Evolutionary conservation across 352 stramenopile species (phyloP).

Genomic region (Phytophthora tentaculata): DNA sequence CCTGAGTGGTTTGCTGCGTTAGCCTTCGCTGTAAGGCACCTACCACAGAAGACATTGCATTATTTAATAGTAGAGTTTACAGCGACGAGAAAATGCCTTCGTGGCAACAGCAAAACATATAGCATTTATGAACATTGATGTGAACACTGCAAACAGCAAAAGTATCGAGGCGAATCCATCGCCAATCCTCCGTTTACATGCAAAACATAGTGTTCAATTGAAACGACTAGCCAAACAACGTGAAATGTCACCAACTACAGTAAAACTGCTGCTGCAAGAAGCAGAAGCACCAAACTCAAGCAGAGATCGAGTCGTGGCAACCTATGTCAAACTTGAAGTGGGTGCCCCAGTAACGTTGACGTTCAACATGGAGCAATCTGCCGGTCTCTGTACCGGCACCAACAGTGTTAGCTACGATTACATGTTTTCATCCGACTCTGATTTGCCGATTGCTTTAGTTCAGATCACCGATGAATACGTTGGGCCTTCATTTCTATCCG

Average conservation of each 20-base stretch:
- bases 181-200: no score
- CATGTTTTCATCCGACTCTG: background rate
- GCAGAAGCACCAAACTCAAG: background rate
- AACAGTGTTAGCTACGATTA: no score
- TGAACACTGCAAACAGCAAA: no score
- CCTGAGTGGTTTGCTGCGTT: background rate
- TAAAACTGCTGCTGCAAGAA: no score
- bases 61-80: background rate
- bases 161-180: background rate
- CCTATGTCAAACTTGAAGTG: background rate
- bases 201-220: background rate
- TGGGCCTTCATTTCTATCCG: background rate
- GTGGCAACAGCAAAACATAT: background rate
- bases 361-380: no score
- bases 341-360: slow-evolving; percentile 1
- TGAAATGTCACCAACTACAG: background rate
- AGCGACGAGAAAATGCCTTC: no score
- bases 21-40: background rate
- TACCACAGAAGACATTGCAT: background rate
- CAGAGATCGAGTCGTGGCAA: background rate
- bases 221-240: background rate
- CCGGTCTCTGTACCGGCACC: no score
- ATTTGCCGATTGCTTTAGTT: no score
- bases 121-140: no score
- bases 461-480: no score